Base-by-base conservation (phyloP, 805 yeast species). In the Wickerhamiella cacticola region DNA sequence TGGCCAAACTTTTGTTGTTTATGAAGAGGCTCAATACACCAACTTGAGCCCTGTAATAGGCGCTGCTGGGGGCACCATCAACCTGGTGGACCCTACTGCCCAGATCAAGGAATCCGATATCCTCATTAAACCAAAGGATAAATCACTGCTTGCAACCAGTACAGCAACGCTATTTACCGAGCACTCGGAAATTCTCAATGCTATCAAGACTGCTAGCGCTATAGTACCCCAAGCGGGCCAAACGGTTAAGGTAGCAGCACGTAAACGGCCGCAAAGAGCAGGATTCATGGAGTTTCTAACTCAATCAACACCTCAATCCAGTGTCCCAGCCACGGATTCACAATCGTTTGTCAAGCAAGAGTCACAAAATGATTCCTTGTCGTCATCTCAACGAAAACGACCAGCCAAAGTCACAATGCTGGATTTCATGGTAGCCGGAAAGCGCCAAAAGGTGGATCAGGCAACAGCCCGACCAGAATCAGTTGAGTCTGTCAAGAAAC, bases 1-100 rank as follows among this genome's bases (percentile, higher is more conserved):
- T 1, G 56, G 56, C 0, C 34, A 53, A n/a, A 28, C 48, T 0
- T 62, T 69, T 38, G 41, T 61, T 2, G 58, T 61, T 45, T 48
- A 57, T 9, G 62, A 59, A 34, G 13, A 40, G 15, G 45, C 40
- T 1, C 64, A 59, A 25, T 55, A 41, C 22, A 56, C 52, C 0
- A 53, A 54, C 2, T 43, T 67, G 18, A 39, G 49, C 3, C 55
- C 56, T 0, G 56, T 58, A 0, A 48, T 68, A 12, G 42, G 52
- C 9, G 54, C 54, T 5, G 63, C 62, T 1, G 60, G 59, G 2
- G 68, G 63, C 16, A 36, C 26, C 16, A 19, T 36, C 25, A 36
- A 10, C 16, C 21, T 36, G 13, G 41, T 36, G 21, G 16, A 36
- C 5, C 12, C 21, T 3, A 36, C 6, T 19, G 26, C 7, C 26